phyloP scores from a whole-genome alignment of 2,329 filamentous ascomycete species.

The Stagonosporopsis rhizophila region DNA sequence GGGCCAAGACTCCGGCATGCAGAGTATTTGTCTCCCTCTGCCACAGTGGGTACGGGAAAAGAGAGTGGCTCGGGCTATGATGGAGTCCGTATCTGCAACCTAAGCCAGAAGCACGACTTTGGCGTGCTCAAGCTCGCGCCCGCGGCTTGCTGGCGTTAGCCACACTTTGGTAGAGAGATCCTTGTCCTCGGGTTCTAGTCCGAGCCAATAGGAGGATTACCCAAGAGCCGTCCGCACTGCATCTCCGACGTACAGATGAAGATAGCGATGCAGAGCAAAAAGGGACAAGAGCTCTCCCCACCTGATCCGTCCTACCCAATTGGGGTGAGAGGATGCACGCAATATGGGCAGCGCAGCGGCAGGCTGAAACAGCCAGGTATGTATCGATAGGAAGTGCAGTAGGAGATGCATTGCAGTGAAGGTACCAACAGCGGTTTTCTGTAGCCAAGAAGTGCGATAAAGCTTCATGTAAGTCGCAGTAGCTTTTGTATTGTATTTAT shows the following conservation, averaged over 20 bases:
- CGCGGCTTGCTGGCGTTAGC: neutral
- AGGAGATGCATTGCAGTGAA: constrained; percentile 3
- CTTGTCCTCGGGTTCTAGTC: neutral
- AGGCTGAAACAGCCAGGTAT: neutral
- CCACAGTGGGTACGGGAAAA: neutral
- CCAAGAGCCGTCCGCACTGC: neutral
- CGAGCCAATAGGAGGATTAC: constrained; percentile 8
- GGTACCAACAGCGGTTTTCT: constrained; percentile 1
- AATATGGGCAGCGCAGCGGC: neutral
- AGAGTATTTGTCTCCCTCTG: neutral
- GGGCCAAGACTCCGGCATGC: constrained; percentile 1
- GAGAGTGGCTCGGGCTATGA: neutral
- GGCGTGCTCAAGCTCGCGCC: constrained; percentile 1
- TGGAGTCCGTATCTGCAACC: neutral
- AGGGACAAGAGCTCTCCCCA: constrained; percentile 1
- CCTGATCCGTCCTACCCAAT: neutral
- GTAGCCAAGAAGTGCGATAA: neutral
- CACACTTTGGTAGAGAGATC: neutral
- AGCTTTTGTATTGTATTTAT: neutral
- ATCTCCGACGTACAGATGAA: constrained; percentile 1
- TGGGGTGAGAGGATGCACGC: too few relatives aligned
- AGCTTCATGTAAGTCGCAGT: neutral
- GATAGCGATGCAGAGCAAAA: constrained; percentile 3
- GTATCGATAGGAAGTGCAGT: neutral
- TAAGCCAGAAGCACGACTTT: neutral